These are phyloP conservation scores for Neospermospora avenae DNA, from an alignment of 2,329 filamentous ascomycete genomes.

Conservation along the genomic window DNA sequence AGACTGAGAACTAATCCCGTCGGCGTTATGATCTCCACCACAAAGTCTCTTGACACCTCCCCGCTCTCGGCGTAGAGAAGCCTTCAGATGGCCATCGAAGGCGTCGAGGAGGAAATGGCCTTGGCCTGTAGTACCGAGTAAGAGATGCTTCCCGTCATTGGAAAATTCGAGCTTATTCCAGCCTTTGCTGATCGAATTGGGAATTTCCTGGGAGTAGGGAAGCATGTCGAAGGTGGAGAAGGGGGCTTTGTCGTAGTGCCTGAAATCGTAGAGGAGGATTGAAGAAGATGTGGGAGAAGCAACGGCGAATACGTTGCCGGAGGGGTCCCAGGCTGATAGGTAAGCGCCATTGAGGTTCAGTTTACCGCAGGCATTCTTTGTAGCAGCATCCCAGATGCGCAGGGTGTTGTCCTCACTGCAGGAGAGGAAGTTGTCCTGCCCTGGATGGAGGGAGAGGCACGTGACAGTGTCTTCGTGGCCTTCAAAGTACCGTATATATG, in stretches of 20 bases:
- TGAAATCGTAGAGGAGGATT: constrained; percentile 86
- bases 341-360: constrained; percentile 78
- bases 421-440: constrained; percentile 86
- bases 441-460: constrained; percentile 77
- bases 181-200: constrained; percentile 51
- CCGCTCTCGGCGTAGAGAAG: constrained; percentile 62
- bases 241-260: constrained; percentile 89
- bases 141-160: constrained; percentile 86
- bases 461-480: constrained; percentile 87
- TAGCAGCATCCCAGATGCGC: constrained; percentile 77
- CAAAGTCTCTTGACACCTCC: constrained; percentile 52
- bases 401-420: constrained; percentile 89
- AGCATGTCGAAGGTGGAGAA: constrained; percentile 80
- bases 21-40: constrained; percentile 46
- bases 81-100: constrained; percentile 77
- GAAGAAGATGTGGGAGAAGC: constrained; percentile 76
- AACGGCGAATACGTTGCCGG: constrained; percentile 86
- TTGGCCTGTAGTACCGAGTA: constrained; percentile 77
- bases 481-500: constrained; percentile 93
- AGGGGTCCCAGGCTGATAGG: constrained; percentile 87
- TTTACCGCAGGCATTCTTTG: constrained; percentile 74
- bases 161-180: constrained; percentile 96
- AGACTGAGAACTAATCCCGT: constrained; percentile 27
- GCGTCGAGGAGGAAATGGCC: constrained; percentile 94
- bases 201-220: constrained; percentile 51